Percentiles rank a stretch among this genome's conserved stretches.
These are phyloP conservation scores for Tuber brumale DNA, from an alignment of 495 filamentous ascomycete species.

Conservation along the genomic window DNA sequence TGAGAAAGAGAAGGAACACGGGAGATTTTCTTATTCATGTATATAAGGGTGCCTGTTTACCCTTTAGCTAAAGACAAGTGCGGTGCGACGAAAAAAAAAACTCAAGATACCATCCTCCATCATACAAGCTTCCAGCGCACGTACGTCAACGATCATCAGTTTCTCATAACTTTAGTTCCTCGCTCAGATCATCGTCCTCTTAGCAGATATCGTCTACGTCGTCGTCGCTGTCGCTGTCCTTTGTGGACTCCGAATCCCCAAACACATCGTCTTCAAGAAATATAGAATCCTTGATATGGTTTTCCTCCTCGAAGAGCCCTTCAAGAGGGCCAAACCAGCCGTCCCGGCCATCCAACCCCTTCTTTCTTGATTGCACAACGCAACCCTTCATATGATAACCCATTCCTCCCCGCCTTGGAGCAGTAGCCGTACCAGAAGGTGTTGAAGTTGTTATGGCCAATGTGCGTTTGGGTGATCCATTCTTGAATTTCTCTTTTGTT, in stretches of 20 bases:
- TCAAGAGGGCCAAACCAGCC: conserved; percentile 86
- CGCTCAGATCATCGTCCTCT: background rate
- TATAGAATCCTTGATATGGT: conserved; percentile 20
- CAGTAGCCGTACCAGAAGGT: conserved; percentile 94
- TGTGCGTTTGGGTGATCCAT: conserved; percentile 46
- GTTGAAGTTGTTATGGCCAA: conserved; percentile 62
- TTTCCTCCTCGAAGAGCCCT: conserved; percentile 58
- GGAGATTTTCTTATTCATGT: too few species aligned
- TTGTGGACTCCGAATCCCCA: conserved; percentile 18
- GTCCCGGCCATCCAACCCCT: conserved; percentile 57
- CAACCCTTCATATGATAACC: conserved; percentile 42
- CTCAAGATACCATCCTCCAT: too few species aligned
- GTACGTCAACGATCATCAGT: too few species aligned
- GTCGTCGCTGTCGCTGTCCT: conserved; percentile 37
- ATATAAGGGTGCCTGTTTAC: too few species aligned
- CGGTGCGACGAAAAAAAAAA: too few species aligned
- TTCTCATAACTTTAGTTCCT: too few species aligned
- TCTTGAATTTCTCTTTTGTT: conserved; percentile 47
- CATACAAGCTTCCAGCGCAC: too few species aligned
- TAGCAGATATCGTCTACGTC: conserved; percentile 38
- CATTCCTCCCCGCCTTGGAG: conserved; percentile 27
- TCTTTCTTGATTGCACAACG: too few species aligned
- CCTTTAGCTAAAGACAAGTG: too few species aligned
- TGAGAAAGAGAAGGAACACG: too few species aligned
- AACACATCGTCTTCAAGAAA: conserved; percentile 31